Base-by-base conservation (phyloP, 2,329 filamentous ascomycete genomes). In the Colletotrichum scovillei region DNA sequence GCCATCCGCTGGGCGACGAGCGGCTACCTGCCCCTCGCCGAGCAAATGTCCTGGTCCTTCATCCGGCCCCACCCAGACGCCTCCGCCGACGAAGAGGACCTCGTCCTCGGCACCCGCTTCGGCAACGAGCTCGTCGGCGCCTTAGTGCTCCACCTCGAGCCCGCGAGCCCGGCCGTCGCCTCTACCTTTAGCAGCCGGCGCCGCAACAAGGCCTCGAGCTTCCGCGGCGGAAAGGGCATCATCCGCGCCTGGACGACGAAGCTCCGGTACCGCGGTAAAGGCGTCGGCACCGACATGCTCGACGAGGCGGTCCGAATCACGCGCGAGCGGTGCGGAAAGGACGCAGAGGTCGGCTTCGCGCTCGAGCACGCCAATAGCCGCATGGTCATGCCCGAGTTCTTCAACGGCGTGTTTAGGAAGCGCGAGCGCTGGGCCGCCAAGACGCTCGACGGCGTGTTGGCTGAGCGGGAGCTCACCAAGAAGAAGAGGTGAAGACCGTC, bases 201-300 rank as follows among this genome's bases (percentile, higher is more conserved):
- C 67, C 81, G 84, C 81, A 78, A 81, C 83, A 83, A 80, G 76
- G 81, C 78, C 62, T 74, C 75, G 76, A 84, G 79, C 79, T 67
- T 86, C 76, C 85, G 85, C 76, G 90, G 91, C 46, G 92, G 92
- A 65, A 89, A 88, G 74, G 93, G 92, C 9, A 85, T 95, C 60
- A 92, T 98, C 70, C 90, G 93, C 32, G 95, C 93, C 1, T 98
- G 95, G 95, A 96, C 94, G 2, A 94, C 95, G 1, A 88, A 88
- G 79, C 83, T 91, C 63, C 86, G 87, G 76, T 95, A 94, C 81
- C 88, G 95, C 30, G 86, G 89, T 38, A 90, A 90, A 75, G 94
- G 95, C 0, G 86, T 97, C 28, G 95, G 95, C 3, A 87, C 85
- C 53, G 92, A 91, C 38, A 83, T 98, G 78, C 85, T 98, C 60